Evolutionary conservation across 441 rosid genomes (phyloP).

Genomic region (Daphne laureola): DNA sequence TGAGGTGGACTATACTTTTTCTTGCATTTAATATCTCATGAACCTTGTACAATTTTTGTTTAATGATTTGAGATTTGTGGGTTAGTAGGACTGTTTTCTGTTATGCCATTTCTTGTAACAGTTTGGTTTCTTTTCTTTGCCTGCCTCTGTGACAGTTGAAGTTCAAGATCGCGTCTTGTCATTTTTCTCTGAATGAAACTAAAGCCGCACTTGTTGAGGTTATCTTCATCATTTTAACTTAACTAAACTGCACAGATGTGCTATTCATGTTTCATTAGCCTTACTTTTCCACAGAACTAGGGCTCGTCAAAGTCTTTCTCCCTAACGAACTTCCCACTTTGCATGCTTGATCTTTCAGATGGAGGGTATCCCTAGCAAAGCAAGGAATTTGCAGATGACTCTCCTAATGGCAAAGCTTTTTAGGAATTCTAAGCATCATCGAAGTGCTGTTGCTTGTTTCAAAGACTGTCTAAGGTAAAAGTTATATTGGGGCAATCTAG

Average conservation of each 20-base stretch:
- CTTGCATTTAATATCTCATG: neutral
- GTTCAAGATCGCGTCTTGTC: conserved; percentile 92
- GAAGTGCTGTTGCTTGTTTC: conserved; percentile 80
- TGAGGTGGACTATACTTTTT: conserved; percentile 44
- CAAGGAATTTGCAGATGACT: conserved; percentile 89
- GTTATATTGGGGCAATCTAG: neutral
- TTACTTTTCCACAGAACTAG: neutral
- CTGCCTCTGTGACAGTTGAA: conserved; percentile 47
- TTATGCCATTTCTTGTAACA: conserved; percentile 4
- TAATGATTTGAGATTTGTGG: neutral
- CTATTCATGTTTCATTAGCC: neutral
- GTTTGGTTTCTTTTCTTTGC: conserved; percentile 10
- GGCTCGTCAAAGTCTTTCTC: neutral
- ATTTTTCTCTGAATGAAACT: conserved; percentile 56
- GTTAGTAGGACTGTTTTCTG: neutral
- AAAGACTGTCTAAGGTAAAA: conserved; percentile 83
- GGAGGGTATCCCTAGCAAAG: conserved; percentile 87
- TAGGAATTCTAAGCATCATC: conserved; percentile 68
- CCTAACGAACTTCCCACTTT: neutral
- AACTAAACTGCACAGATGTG: conserved; percentile 5
- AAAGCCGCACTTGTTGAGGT: conserved; percentile 89
- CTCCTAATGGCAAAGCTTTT: conserved; percentile 89
- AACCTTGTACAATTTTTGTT: neutral
- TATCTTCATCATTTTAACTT: conserved; percentile 11
- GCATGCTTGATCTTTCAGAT: conserved; percentile 38